Conservation (phyloP, 352 stramenopile species). For the Phytophthora tubulina region DNA sequence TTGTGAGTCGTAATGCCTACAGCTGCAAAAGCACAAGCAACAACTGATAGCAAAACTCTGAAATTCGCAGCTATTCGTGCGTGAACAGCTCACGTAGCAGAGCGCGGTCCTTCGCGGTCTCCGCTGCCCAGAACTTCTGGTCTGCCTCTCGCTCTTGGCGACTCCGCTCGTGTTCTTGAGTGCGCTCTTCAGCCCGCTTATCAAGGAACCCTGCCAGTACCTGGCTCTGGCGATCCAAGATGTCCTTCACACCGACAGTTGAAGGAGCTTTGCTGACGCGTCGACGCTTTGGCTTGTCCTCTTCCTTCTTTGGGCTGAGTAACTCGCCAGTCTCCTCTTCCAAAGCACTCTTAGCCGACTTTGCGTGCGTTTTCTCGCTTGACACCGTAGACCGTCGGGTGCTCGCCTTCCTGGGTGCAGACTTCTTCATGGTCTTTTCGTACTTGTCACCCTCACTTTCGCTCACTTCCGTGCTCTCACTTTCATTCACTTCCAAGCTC, state of each 20-base stretch:
- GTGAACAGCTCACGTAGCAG: slow-evolving; percentile 33
- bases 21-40: slow-evolving; percentile 1
- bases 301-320: not conserved
- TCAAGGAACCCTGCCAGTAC: slow-evolving; percentile 21
- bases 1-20: not conserved
- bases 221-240: slow-evolving; percentile 28
- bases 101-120: slow-evolving; percentile 34
- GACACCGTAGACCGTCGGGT: not conserved
- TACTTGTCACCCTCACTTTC: slow-evolving; percentile 28
- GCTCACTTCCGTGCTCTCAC: not conserved
- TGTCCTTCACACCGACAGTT: slow-evolving; percentile 9
- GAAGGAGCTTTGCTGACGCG: slow-evolving; percentile 12
- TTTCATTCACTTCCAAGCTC: not conserved
- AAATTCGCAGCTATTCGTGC: slow-evolving; percentile 9
- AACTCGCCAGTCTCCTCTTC: slow-evolving; percentile 30
- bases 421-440: slow-evolving; percentile 9
- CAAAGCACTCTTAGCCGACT: slow-evolving; percentile 12
- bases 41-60: not conserved
- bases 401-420: not conserved
- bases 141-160: slow-evolving; percentile 32
- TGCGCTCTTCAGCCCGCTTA: slow-evolving; percentile 25
- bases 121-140: slow-evolving; percentile 30
- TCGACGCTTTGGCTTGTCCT: slow-evolving; percentile 16
- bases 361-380: not conserved
- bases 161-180: slow-evolving; percentile 21